Evolutionary conservation across 352 stramenopile species (phyloP), one percentile per base, ranked within the genome.

Genomic region (Saprolegnia diclina): DNA sequence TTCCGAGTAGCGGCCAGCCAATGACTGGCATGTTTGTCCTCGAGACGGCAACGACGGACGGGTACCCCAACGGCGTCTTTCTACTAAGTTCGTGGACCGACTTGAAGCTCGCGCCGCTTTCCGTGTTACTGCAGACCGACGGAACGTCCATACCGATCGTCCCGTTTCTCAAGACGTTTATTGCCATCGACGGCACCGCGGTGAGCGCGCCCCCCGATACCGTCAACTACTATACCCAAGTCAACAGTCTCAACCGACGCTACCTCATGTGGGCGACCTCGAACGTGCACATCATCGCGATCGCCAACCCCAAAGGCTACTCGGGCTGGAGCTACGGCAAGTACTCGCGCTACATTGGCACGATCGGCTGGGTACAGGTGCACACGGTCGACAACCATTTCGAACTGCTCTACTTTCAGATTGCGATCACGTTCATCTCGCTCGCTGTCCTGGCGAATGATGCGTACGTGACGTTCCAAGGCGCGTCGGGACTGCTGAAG

Each of bases 261-360:
- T 64, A 35, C 56, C 56, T 64, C 37, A 64, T 64, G 56, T 37
- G 42, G 35, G 56, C 42, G 35, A 48, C 24, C 13, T 29, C 24
- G 0, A 22, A 29, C 56, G 21, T 52, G 18, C 35, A 52, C 40
- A 29, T 64, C n/a, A 16, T 52, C 16, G 32, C 35, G 18, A 32
- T 52, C n/a, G 21, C n/a, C 10, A 19, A 29, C 35, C 2, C 56
- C 18, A 45, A 26, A 35, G 29, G 26, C 11, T 19, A 21, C 5
- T 6, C 9, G 10, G 56, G 56, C 35, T 64, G 42, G 24, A 64
- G 56, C 56, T 22, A 48, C 14, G 29, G 26, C 19, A 64, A 64
- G 22, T 48, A n/a, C 10, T 48, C 29, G 0, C 18, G 37, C 16
- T 64, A 50, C 16, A 21, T 21, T 10, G 42, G 24, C 26, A 64